Evolutionary conservation across 805 yeast species (phyloP).

Genomic region (Kodamaea leandrae): DNA sequence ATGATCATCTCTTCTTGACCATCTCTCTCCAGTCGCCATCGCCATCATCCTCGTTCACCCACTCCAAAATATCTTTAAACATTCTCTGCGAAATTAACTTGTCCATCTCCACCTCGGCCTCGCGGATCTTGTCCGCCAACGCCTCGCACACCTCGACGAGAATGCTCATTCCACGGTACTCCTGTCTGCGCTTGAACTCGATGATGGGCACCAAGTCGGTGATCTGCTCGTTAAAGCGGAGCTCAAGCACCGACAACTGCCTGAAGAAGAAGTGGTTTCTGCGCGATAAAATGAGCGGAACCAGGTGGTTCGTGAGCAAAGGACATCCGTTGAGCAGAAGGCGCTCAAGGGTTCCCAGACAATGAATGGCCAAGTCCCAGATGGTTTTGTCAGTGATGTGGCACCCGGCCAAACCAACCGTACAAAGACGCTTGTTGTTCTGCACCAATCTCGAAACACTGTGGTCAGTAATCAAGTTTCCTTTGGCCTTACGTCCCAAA

Average conservation of each 20-base stretch:
- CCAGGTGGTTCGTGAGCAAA: slow-evolving; percentile 52
- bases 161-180: slow-evolving; percentile 45
- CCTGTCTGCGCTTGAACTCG: slow-evolving; percentile 59
- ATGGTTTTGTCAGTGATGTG: slow-evolving; percentile 69
- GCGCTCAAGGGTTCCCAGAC: slow-evolving; percentile 53
- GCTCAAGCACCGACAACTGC: slow-evolving; percentile 69
- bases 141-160: slow-evolving; percentile 78
- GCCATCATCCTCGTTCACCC: slow-evolving; percentile 54
- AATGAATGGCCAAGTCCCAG: slow-evolving; percentile 70
- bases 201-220: slow-evolving; percentile 63
- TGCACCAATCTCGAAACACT: slow-evolving; percentile 58
- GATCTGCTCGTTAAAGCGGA: slow-evolving; percentile 58
- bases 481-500: slow-evolving; percentile 73
- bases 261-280: slow-evolving; percentile 35
- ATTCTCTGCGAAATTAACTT: slow-evolving; percentile 54
- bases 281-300: slow-evolving; percentile 46
- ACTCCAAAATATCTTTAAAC: slow-evolving; percentile 59
- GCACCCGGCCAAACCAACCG: slow-evolving; percentile 90
- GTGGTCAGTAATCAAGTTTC: slow-evolving; percentile 66
- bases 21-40: slow-evolving; percentile 17
- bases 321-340: slow-evolving; percentile 75
- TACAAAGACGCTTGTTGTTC: slow-evolving; percentile 52
- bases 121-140: slow-evolving; percentile 55
- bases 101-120: slow-evolving; percentile 60
- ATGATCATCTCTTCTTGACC: no score